Evolutionary conservation across 495 filamentous ascomycete species (phyloP).

Genomic region (Xylaria bambusicola): DNA sequence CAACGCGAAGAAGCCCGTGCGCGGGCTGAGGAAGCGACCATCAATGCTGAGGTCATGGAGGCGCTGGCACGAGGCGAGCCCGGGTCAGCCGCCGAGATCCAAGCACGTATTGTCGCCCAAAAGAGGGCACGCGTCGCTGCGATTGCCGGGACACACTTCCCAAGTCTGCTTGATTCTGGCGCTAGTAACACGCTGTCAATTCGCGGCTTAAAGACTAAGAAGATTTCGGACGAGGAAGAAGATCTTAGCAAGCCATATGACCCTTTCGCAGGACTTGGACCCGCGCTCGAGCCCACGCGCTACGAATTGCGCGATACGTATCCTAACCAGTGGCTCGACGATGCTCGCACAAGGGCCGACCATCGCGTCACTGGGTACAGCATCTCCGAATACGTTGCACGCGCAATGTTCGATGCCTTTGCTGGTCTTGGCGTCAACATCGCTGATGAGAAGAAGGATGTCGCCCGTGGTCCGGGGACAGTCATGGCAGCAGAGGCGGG

Average conservation of each 20-base stretch:
- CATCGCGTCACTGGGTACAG: conserved; percentile 82
- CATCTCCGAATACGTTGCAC: conserved; percentile 73
- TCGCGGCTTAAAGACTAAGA: conserved; percentile 72
- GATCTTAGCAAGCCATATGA: conserved; percentile 68
- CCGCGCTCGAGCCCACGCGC: conserved; percentile 66
- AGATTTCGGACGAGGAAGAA: conserved; percentile 30
- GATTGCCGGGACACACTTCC: conserved; percentile 23
- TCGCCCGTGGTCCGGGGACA: conserved; percentile 34
- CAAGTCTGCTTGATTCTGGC: conserved; percentile 21
- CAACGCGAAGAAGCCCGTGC: conserved; percentile 55
- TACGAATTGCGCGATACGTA: conserved; percentile 66
- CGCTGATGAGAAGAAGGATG: conserved; percentile 68
- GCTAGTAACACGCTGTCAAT: conserved; percentile 55
- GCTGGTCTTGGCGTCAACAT: conserved; percentile 79
- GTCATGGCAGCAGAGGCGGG: conserved; percentile 38
- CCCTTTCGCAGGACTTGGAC: conserved; percentile 78
- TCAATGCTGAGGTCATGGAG: conserved; percentile 52
- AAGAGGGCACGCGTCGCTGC: conserved; percentile 54
- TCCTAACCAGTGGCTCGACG: conserved; percentile 60
- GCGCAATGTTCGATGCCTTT: conserved; percentile 86
- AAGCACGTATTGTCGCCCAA: conserved; percentile 68
- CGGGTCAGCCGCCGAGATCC: conserved; percentile 55
- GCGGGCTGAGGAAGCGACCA: conserved; percentile 49
- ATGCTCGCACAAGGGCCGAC: conserved; percentile 57
- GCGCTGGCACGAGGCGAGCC: conserved; percentile 49